Conservation (phyloP, 73 alveolate genomes). For the Tetrahymena borealis region DNA sequence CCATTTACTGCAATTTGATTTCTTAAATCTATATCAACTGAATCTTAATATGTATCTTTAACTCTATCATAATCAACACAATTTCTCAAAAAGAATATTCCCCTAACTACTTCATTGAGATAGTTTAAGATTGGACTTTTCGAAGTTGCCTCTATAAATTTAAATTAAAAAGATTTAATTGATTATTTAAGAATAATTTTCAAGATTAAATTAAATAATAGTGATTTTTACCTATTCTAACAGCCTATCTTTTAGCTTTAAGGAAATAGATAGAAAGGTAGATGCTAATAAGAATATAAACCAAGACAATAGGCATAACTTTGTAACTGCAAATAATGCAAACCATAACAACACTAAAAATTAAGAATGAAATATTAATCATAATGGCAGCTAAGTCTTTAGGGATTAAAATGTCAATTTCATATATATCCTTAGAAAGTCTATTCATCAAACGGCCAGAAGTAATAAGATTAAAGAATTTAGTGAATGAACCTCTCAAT, state of each 20-base stretch:
- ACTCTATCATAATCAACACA: neutral
- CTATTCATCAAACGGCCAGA: constrained; percentile 31
- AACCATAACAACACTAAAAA: neutral
- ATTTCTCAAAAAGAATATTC: constrained; percentile 10
- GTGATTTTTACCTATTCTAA: neutral
- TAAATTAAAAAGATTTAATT: neutral
- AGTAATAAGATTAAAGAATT: constrained; percentile 1
- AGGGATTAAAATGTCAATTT: constrained; percentile 1
- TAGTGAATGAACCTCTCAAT: constrained; percentile 18
- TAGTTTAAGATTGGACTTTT: constrained; percentile 17
- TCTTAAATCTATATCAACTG: constrained; percentile 19
- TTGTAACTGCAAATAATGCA: neutral
- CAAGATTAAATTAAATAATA: neutral
- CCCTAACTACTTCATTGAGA: constrained; percentile 3
- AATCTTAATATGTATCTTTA: neutral
- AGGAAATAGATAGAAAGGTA: neutral
- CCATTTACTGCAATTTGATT: constrained; percentile 16
- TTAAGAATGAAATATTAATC: neutral
- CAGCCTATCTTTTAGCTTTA: neutral
- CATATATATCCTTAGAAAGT: constrained; percentile 18
- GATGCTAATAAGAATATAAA: neutral
- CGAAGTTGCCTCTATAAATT: neutral
- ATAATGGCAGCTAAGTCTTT: neutral
- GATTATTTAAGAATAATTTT: neutral
- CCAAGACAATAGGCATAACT: neutral